Evolutionary conservation across 345 rosid species (phyloP).

Genomic region (Eucalyptus virginea): DNA sequence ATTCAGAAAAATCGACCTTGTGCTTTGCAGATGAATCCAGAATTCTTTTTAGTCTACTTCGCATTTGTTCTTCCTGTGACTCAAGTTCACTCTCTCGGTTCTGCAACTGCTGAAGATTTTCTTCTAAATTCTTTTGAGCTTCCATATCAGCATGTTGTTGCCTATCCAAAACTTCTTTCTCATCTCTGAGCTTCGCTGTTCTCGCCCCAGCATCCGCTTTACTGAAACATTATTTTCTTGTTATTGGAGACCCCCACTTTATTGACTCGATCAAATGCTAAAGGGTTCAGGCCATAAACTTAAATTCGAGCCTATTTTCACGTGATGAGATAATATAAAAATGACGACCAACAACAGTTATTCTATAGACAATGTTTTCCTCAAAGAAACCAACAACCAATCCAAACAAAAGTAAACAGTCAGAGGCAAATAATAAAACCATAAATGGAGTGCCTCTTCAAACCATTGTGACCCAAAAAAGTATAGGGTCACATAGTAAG

Average conservation of each 20-base stretch:
- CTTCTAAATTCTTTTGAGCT: slow-evolving; percentile 86
- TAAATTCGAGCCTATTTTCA: background rate
- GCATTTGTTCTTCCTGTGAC: slow-evolving; percentile 71
- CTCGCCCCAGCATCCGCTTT: slow-evolving; percentile 93
- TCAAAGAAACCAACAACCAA: background rate
- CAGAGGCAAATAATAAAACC: background rate
- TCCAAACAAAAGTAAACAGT: background rate
- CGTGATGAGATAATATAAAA: background rate
- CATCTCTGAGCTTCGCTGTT: slow-evolving; percentile 85
- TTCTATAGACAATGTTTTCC: background rate
- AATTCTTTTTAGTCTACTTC: slow-evolving; percentile 44
- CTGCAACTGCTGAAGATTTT: slow-evolving; percentile 80
- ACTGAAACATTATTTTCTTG: slow-evolving; percentile 27
- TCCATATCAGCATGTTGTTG: slow-evolving; percentile 88
- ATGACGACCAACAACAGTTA: background rate
- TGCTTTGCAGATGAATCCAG: slow-evolving; percentile 45
- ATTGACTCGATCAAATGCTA: background rate
- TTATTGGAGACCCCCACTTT: background rate
- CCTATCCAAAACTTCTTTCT: slow-evolving; percentile 91
- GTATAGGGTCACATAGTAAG: background rate
- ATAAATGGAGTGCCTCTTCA: background rate
- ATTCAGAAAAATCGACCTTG: slow-evolving; percentile 44
- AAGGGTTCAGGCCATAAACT: background rate
- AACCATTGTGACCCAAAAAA: background rate
- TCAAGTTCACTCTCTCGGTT: slow-evolving; percentile 69